Percentiles rank a stretch among this genome's conserved stretches.
phyloP scores from a whole-genome alignment of 441 rosid genomes.

The Omphalea diandra region DNA sequence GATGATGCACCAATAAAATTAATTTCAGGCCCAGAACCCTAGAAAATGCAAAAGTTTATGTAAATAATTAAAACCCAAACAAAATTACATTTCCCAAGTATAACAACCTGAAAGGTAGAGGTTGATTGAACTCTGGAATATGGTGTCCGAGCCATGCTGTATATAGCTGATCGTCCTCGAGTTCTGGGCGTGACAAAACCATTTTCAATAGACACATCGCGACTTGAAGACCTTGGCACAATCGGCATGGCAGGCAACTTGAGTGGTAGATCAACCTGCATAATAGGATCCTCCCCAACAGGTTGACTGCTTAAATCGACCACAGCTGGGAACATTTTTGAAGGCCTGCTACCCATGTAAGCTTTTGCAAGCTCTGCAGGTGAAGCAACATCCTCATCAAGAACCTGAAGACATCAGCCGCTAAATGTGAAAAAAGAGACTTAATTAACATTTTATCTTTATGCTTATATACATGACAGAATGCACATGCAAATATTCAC shows the following conservation, averaged over 20 bases:
- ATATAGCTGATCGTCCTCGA: conserved; percentile 85
- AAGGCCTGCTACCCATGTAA: conserved; percentile 85
- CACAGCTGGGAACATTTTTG: conserved; percentile 64
- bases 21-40: conserved; percentile 39
- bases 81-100: conserved; percentile 10
- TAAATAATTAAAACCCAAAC: conserved; percentile 14
- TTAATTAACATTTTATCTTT: not conserved
- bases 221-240: conserved; percentile 50
- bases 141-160: conserved; percentile 88
- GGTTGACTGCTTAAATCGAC: conserved; percentile 45
- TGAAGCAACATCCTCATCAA: conserved; percentile 68
- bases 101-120: conserved; percentile 48
- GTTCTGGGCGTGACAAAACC: conserved; percentile 77
- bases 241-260: conserved; percentile 49
- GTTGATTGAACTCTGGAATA: conserved; percentile 62
- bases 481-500: not conserved
- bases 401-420: conserved; percentile 56
- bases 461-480: not conserved
- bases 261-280: conserved; percentile 33
- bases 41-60: conserved; percentile 7
- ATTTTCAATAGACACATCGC: conserved; percentile 48
- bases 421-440: conserved; percentile 26
- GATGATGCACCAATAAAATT: conserved; percentile 45
- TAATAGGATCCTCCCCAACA: conserved; percentile 46
- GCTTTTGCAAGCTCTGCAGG: conserved; percentile 98